These are phyloP conservation scores for Balakata baccata DNA, from an alignment of 345 rosid genomes.

Conservation along the genomic window DNA sequence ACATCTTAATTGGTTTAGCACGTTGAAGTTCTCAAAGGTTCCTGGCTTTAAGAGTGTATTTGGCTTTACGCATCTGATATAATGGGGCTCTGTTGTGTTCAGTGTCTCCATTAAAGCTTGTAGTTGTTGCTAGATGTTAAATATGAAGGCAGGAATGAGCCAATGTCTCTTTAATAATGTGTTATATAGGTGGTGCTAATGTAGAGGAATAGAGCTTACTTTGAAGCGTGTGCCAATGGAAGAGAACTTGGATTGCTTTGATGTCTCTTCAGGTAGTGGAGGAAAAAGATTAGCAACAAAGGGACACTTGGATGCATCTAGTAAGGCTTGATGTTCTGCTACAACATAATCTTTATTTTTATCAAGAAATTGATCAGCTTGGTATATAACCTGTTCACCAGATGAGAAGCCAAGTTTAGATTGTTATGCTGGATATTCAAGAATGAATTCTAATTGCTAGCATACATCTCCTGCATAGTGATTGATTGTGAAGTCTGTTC, in stretches of 20 bases:
- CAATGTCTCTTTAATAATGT: slow-evolving; percentile 10
- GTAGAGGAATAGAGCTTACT: slow-evolving; percentile 30
- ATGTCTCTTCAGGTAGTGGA: slow-evolving; percentile 64
- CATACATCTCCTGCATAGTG: slow-evolving; percentile 84
- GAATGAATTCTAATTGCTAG: neutral
- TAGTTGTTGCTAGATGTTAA: slow-evolving; percentile 54
- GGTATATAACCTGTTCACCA: slow-evolving; percentile 52
- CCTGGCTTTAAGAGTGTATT: slow-evolving; percentile 55
- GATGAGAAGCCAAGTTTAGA: slow-evolving; percentile 20
- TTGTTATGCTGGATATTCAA: slow-evolving; percentile 11
- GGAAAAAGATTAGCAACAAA: slow-evolving; percentile 74
- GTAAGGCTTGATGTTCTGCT: slow-evolving; percentile 73
- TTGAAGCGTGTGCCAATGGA: slow-evolving; percentile 77
- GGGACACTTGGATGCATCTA: slow-evolving; percentile 55
- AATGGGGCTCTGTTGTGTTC: slow-evolving; percentile 63
- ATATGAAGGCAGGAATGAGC: slow-evolving; percentile 21
- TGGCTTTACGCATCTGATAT: slow-evolving; percentile 68
- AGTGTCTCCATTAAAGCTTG: slow-evolving; percentile 61
- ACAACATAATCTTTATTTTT: slow-evolving; percentile 77
- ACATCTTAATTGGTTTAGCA: slow-evolving; percentile 59
- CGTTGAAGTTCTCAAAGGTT: slow-evolving; percentile 53
- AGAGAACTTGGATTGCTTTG: slow-evolving; percentile 73
- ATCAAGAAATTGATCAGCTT: slow-evolving; percentile 69
- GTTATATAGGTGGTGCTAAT: slow-evolving; percentile 14
- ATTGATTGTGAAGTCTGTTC: slow-evolving; percentile 64